A percentile compares a stretch with the other conserved stretches of the same genome.
phyloP scores from a whole-genome alignment of 1,139 yeast genomes.

The Pichia sp. region DNA sequence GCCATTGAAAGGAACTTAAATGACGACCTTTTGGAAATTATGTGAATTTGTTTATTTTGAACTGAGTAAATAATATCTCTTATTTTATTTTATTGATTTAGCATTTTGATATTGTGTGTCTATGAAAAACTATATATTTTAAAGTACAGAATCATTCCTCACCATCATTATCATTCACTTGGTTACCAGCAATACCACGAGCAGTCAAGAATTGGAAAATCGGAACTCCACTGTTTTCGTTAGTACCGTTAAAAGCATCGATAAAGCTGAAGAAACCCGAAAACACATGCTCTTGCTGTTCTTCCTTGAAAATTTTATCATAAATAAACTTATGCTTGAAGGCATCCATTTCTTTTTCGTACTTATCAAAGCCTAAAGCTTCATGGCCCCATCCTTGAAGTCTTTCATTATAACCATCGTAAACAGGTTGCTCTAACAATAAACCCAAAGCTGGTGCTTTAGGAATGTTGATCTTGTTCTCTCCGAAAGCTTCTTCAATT shows the following conservation, averaged over 20 bases:
- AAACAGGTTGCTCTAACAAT: constrained; percentile 85
- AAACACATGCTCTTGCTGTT: constrained; percentile 79
- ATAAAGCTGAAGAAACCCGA: constrained; percentile 86
- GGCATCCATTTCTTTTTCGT: constrained; percentile 65
- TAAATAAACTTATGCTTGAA: constrained; percentile 88
- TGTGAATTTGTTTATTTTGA: no score
- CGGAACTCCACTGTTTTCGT: constrained; percentile 28
- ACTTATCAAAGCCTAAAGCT: constrained; percentile 64
- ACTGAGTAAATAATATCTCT: no score
- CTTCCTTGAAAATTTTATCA: constrained; percentile 88
- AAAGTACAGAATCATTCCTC: constrained; percentile 2
- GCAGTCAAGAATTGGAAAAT: constrained; percentile 76
- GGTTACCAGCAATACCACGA: constrained; percentile 37
- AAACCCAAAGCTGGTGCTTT: constrained; percentile 97
- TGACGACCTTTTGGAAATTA: no score
- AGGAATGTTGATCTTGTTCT: constrained; percentile 79
- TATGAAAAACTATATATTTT: not conserved
- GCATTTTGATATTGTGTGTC: not conserved
- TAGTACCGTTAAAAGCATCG: constrained; percentile 61
- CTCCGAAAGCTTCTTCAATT: constrained; percentile 73
- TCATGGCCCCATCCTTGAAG: constrained; percentile 78
- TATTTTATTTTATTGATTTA: not conserved
- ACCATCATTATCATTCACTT: not conserved
- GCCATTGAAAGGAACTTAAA: no score
- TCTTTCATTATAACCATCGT: constrained; percentile 74